These are phyloP conservation scores for Vaucheria bursata DNA, from an alignment of 352 stramenopile genomes.

Conservation along the genomic window DNA sequence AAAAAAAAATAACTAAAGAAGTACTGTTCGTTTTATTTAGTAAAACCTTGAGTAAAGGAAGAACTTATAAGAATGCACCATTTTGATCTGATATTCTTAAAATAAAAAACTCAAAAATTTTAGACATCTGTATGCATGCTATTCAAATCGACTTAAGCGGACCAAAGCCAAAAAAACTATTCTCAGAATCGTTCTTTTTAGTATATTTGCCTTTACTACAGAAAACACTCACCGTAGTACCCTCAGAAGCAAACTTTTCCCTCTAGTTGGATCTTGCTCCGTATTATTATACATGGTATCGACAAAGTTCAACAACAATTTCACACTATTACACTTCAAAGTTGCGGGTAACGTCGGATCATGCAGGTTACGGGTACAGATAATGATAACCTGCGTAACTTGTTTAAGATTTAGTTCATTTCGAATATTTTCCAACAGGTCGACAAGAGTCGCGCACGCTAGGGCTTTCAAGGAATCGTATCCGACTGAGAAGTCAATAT, in stretches of 20 bases:
- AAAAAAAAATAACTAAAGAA: too few species aligned
- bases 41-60: too few species aligned
- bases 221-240: slow-evolving; percentile 61
- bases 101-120: too few species aligned
- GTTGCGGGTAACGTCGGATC: slow-evolving; percentile 75
- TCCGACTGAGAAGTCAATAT: too few species aligned
- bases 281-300: slow-evolving; percentile 93
- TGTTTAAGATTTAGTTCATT: slow-evolving; percentile 85
- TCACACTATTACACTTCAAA: slow-evolving; percentile 90
- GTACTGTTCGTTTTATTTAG: too few species aligned
- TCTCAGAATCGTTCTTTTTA: not conserved
- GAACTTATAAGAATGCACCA: too few species aligned
- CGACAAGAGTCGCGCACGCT: slow-evolving; percentile 89
- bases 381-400: slow-evolving; percentile 71
- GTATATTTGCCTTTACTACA: too few species aligned
- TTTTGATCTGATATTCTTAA: too few species aligned
- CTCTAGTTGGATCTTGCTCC: slow-evolving; percentile 69
- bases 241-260: slow-evolving; percentile 73
- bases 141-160: too few species aligned
- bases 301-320: slow-evolving; percentile 88
- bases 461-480: slow-evolving; percentile 71
- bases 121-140: too few species aligned
- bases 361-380: slow-evolving; percentile 70
- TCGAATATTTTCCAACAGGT: slow-evolving; percentile 93
- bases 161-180: too few species aligned